A percentile compares a stretch with the other conserved stretches of the same genome.
Conservation (phyloP, 2,329 filamentous ascomycete species). For the Aspergillus puulaauensis region DNA sequence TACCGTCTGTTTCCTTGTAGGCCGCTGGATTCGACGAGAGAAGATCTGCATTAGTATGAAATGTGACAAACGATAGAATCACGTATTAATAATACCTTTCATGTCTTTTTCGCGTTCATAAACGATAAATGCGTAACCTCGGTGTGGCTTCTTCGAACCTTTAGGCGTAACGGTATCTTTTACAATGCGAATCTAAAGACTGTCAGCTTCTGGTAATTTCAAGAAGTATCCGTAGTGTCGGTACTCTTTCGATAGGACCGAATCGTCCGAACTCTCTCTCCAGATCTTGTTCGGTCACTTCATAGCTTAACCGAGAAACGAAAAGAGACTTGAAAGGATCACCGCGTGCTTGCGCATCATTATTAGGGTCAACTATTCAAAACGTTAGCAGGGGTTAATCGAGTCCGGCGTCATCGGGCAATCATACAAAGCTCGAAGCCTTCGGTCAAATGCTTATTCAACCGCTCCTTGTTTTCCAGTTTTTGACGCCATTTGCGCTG, state of each 20-base stretch:
- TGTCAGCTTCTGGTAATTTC: slow-evolving; percentile 16
- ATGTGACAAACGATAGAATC: slow-evolving; percentile 12
- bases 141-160: slow-evolving; percentile 77
- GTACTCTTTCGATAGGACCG: slow-evolving; percentile 87
- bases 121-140: slow-evolving; percentile 94
- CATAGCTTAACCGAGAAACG: slow-evolving; percentile 85
- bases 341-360: slow-evolving; percentile 85
- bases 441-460: slow-evolving; percentile 64
- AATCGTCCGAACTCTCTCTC: slow-evolving; percentile 92
- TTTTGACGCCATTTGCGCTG: slow-evolving; percentile 82
- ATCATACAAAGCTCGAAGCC: slow-evolving; percentile 63
- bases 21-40: slow-evolving; percentile 67
- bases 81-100: slow-evolving; percentile 70
- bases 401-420: too few species aligned
- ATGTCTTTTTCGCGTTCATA: slow-evolving; percentile 98
- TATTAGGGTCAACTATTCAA: slow-evolving; percentile 69
- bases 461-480: slow-evolving; percentile 70
- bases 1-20: slow-evolving; percentile 82
- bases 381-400: neutral
- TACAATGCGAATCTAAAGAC: slow-evolving; percentile 78
- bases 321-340: slow-evolving; percentile 96
- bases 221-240: slow-evolving; percentile 25
- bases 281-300: slow-evolving; percentile 82
- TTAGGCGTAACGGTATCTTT: slow-evolving; percentile 67
- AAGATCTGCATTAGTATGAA: slow-evolving; percentile 35